phyloP scores from a whole-genome alignment of 176 grass and related monocot species.

The Rhynchospora pubera region DNA sequence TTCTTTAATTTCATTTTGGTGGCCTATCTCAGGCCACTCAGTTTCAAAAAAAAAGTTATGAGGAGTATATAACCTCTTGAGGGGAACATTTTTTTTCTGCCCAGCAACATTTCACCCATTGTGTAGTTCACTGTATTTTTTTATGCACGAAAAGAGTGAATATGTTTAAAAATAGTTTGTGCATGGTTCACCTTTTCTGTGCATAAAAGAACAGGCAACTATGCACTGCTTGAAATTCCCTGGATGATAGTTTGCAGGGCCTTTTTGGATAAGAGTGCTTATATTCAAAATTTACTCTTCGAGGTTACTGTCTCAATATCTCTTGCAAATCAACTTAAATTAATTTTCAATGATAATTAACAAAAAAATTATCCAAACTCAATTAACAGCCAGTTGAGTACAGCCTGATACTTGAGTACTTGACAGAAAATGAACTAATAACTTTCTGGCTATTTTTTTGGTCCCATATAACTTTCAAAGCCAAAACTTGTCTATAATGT shows the following conservation, averaged over 20 bases:
- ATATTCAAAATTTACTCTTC: background rate
- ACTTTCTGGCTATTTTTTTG: background rate
- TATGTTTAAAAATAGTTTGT: too few species aligned
- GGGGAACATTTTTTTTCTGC: too few species aligned
- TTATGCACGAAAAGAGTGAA: too few species aligned
- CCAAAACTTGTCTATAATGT: background rate
- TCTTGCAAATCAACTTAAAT: background rate
- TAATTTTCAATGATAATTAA: background rate
- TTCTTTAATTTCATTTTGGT: too few species aligned
- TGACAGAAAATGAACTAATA: background rate
- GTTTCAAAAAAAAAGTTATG: too few species aligned
- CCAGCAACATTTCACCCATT: too few species aligned
- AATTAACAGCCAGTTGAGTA: background rate
- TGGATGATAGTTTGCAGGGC: too few species aligned
- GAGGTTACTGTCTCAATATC: background rate
- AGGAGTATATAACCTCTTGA: background rate
- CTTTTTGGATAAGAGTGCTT: background rate
- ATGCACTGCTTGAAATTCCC: too few species aligned
- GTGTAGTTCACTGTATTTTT: too few species aligned
- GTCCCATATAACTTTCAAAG: background rate
- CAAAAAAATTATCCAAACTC: background rate
- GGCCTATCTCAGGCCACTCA: too few species aligned
- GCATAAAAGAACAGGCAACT: too few species aligned
- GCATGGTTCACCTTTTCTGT: too few species aligned
- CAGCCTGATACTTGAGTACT: background rate